Percentiles rank a stretch among this genome's conserved stretches.
These are phyloP conservation scores for Turnera subulata DNA, from an alignment of 345 rosid species.

Conservation along the genomic window DNA sequence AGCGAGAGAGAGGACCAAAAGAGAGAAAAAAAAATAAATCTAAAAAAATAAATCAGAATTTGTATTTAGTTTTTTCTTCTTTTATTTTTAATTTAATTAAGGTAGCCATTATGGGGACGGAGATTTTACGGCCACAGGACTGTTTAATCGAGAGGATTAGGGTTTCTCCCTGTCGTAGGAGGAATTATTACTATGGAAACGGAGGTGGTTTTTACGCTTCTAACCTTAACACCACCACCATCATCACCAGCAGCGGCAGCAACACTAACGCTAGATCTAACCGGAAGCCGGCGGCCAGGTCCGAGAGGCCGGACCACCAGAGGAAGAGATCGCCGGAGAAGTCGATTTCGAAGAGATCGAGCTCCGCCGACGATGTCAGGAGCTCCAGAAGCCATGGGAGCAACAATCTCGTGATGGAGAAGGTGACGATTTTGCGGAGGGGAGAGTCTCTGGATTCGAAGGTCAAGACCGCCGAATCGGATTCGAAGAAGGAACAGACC, in stretches of 20 bases:
- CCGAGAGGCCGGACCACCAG: conserved; percentile 16
- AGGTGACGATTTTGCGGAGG: conserved; percentile 47
- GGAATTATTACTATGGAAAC: conserved; percentile 24
- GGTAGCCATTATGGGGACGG: conserved; percentile 56
- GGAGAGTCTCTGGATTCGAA: conserved; percentile 53
- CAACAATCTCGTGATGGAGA: conserved; percentile 27
- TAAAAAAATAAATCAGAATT: too few relatives aligned
- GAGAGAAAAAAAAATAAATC: neutral
- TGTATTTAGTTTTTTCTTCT: neutral
- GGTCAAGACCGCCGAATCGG: conserved; percentile 20
- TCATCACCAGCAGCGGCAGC: neutral
- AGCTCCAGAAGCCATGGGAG: conserved; percentile 8
- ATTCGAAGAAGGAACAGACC: neutral
- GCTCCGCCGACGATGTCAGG: conserved; percentile 36
- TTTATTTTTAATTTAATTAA: neutral
- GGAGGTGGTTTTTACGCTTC: conserved; percentile 7
- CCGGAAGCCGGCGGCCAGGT: conserved; percentile 39
- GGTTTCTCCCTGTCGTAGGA: conserved; percentile 50
- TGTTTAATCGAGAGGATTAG: conserved; percentile 45
- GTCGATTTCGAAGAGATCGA: conserved; percentile 28
- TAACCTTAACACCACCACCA: conserved; percentile 1
- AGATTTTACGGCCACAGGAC: conserved; percentile 71
- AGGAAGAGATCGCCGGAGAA: conserved; percentile 41
- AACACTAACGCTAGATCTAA: conserved; percentile 22
- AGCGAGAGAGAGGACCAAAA: neutral